phyloP scores from a whole-genome alignment of 208 protist species.

The Herpetomonas samuelpessoai region DNA sequence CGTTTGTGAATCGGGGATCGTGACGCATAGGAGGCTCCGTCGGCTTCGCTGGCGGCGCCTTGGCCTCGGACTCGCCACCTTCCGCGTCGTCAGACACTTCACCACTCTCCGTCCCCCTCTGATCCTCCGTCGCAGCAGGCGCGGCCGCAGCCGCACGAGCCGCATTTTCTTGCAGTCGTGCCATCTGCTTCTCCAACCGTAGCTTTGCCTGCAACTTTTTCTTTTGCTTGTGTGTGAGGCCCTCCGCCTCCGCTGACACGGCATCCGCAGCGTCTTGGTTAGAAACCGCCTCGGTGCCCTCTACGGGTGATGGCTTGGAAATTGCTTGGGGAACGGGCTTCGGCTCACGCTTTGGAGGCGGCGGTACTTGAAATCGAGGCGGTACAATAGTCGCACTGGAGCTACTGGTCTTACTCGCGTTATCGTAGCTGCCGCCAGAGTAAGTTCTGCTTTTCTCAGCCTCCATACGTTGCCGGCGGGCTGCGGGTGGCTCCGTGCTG shows the following conservation, averaged over 20 bases:
- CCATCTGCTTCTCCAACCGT: constrained; percentile 59
- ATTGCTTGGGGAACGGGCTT: background rate
- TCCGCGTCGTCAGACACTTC: background rate
- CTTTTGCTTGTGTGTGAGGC: constrained; percentile 63
- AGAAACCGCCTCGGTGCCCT: background rate
- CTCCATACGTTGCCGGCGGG: too few species aligned
- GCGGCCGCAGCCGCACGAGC: background rate
- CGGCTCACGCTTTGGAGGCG: background rate
- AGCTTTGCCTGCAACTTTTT: constrained; percentile 45
- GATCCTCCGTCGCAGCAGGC: background rate
- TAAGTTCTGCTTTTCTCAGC: too few species aligned
- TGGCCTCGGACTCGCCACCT: too few species aligned
- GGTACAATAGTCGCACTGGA: background rate
- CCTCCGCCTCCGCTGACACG: constrained; percentile 13
- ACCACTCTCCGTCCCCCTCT: background rate
- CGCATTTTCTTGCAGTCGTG: constrained; percentile 25
- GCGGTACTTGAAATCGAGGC: background rate
- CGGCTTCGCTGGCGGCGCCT: too few species aligned
- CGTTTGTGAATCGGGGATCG: constrained; percentile 79
- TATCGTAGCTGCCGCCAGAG: too few species aligned
- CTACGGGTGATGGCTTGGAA: background rate
- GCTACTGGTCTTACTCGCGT: too few species aligned
- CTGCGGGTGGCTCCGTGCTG: too few species aligned
- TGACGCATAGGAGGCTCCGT: constrained; percentile 41
- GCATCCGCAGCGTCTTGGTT: constrained; percentile 5